phyloP scores from a whole-genome alignment of 768 basidiomycete genomes.

The Termitomyces eurrhizus region DNA sequence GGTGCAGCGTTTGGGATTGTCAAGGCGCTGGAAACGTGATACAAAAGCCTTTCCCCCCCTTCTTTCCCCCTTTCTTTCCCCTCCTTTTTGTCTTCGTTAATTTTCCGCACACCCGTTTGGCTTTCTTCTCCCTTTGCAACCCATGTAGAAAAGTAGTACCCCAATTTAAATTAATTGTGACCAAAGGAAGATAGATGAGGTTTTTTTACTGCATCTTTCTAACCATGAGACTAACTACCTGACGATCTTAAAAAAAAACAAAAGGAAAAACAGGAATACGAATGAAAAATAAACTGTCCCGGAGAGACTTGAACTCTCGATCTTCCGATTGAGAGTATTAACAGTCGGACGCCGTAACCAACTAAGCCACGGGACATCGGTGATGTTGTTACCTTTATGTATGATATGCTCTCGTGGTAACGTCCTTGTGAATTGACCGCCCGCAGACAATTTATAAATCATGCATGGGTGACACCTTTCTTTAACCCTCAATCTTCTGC shows the following conservation, averaged over 20 bases:
- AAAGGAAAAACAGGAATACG: too few species aligned
- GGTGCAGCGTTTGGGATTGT: constrained; percentile 60
- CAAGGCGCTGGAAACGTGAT: constrained; percentile 36
- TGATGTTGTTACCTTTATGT: too few species aligned
- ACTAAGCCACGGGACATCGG: constrained; percentile 5
- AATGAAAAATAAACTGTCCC: background rate
- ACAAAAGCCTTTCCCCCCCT: too few species aligned
- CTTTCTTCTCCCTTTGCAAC: background rate
- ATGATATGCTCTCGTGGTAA: too few species aligned
- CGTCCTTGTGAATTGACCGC: too few species aligned
- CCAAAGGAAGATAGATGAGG: background rate
- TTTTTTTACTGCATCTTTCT: too few species aligned
- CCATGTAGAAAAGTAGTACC: background rate
- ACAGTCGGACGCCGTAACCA: constrained; percentile 6
- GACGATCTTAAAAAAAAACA: too few species aligned
- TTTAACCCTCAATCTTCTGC: background rate
- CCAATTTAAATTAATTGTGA: background rate
- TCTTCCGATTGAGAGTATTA: constrained; percentile 1
- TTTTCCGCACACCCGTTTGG: background rate
- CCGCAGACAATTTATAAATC: too few species aligned
- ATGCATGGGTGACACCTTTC: too few species aligned
- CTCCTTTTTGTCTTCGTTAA: too few species aligned
- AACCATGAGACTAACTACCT: too few species aligned
- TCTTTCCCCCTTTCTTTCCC: background rate
- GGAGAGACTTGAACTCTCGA: constrained; percentile 6